Evolutionary conservation across 2,329 filamentous ascomycete species (phyloP).

Genomic region (Aquanectria penicillioides): DNA sequence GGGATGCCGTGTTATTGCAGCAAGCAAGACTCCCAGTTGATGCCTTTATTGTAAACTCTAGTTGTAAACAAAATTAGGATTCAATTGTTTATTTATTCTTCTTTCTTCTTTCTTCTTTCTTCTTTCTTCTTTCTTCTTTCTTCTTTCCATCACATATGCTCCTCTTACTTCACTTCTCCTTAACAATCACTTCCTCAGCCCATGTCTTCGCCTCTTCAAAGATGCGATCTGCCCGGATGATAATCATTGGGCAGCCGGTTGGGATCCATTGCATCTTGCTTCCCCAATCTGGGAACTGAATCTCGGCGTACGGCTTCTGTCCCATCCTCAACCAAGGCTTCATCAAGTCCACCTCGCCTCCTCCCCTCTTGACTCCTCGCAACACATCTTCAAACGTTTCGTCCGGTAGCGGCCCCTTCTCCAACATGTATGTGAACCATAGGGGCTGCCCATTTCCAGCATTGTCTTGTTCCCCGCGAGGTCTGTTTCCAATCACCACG

Average conservation of each 20-base stretch:
- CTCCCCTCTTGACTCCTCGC: not conserved
- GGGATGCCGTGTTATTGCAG: too few relatives aligned
- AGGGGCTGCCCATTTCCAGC: not conserved
- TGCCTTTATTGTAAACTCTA: too few relatives aligned
- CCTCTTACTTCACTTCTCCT: not conserved
- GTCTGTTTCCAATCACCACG: constrained; percentile 6
- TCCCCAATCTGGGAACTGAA: constrained; percentile 8
- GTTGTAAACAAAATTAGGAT: too few relatives aligned
- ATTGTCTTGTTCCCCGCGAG: not conserved
- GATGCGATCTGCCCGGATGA: constrained; percentile 10
- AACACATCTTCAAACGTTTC: constrained; percentile 15
- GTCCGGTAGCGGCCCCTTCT: not conserved
- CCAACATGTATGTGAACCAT: constrained; percentile 11
- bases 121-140: not conserved
- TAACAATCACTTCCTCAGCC: too few relatives aligned
- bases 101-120: not conserved
- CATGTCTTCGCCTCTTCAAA: not conserved
- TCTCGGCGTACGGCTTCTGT: constrained; percentile 3
- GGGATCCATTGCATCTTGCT: constrained; percentile 15
- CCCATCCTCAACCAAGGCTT: not conserved
- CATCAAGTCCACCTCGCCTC: not conserved
- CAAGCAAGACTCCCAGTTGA: too few relatives aligned
- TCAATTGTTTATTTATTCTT: not conserved
- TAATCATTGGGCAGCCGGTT: constrained; percentile 13
- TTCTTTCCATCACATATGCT: not conserved